Evolutionary conservation across 768 basidiomycete genomes (phyloP).

Genomic region (Xanthoconium stramineum): DNA sequence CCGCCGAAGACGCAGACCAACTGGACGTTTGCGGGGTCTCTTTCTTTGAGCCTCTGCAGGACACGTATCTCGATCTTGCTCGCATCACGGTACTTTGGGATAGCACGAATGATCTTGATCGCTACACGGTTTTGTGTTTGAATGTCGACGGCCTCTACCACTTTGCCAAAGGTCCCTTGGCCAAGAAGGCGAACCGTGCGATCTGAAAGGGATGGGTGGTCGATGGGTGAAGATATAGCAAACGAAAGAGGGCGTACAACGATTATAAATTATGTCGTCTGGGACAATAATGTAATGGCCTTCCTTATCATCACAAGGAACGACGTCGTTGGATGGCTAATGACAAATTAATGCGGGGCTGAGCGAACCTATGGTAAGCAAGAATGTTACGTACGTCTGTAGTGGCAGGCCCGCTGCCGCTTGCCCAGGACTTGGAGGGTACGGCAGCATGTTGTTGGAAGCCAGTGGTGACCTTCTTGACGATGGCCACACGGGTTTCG

Average conservation of each 20-base stretch:
- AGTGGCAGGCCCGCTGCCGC: constrained; percentile 57
- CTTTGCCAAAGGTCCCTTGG: constrained; percentile 98
- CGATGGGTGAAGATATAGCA: not conserved
- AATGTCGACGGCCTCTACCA: constrained; percentile 88
- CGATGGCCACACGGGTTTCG: constrained; percentile 63
- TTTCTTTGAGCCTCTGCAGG: constrained; percentile 83
- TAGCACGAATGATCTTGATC: constrained; percentile 98
- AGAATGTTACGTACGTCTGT: constrained; percentile 58
- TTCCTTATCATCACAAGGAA: constrained; percentile 94
- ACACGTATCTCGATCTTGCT: constrained; percentile 98
- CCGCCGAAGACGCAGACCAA: constrained; percentile 41
- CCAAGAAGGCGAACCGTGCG: constrained; percentile 88
- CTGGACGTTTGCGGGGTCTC: constrained; percentile 87
- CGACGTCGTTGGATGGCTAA: constrained; percentile 62
- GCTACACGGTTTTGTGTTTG: constrained; percentile 77
- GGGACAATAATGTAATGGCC: constrained; percentile 96
- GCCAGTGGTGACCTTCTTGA: constrained; percentile 58
- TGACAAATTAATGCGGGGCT: constrained; percentile 28
- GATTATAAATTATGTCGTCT: constrained; percentile 82
- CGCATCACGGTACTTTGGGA: constrained; percentile 98
- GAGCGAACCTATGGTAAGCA: constrained; percentile 10
- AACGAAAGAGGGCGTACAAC: constrained; percentile 54
- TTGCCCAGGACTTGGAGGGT: constrained; percentile 63
- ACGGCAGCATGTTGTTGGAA: constrained; percentile 50
- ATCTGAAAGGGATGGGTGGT: constrained; percentile 50